These are phyloP conservation scores for Podaxis rugospora DNA, from an alignment of 768 basidiomycete species.

Conservation along the genomic window DNA sequence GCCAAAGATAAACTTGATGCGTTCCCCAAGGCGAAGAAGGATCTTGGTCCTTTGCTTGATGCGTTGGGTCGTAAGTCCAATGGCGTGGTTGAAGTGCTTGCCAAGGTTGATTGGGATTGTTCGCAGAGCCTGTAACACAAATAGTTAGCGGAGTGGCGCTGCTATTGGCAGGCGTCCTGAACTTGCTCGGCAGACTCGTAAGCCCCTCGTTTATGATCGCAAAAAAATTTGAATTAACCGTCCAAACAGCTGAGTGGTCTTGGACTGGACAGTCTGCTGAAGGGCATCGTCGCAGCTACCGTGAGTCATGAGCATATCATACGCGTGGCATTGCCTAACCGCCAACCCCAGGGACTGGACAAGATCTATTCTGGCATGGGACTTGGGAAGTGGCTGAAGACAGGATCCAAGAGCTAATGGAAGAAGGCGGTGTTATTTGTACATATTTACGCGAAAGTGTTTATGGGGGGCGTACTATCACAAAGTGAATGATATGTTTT, in stretches of 20 bases:
- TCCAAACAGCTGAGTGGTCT: constrained; percentile 22
- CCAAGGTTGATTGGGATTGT: neutral
- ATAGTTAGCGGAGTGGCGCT: constrained; percentile 34
- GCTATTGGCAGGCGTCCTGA: constrained; percentile 31
- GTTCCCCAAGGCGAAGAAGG: constrained; percentile 33
- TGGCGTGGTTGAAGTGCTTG: neutral
- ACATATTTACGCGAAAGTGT: neutral
- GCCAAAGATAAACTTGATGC: constrained; percentile 30
- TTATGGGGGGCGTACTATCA: neutral
- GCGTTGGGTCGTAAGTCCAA: constrained; percentile 27
- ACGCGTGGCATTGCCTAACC: neutral
- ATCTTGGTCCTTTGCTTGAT: constrained; percentile 34
- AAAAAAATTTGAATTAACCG: neutral
- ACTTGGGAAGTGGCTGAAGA: constrained; percentile 24
- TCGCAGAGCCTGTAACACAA: constrained; percentile 30
- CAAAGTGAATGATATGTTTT: neutral
- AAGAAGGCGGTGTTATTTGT: neutral
- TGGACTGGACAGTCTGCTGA: constrained; percentile 27
- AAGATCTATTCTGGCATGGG: constrained; percentile 31
- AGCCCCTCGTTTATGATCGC: neutral
- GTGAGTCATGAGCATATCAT: constrained; percentile 8
- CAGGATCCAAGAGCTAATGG: no score
- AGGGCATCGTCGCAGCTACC: constrained; percentile 28
- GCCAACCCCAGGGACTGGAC: constrained; percentile 23
- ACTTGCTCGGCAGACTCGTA: constrained; percentile 28